A percentile compares a stretch with the other conserved stretches of the same genome.
These are phyloP conservation scores for Mariannaea sp. DNA, from an alignment of 2,329 filamentous ascomycete species.

Conservation along the genomic window DNA sequence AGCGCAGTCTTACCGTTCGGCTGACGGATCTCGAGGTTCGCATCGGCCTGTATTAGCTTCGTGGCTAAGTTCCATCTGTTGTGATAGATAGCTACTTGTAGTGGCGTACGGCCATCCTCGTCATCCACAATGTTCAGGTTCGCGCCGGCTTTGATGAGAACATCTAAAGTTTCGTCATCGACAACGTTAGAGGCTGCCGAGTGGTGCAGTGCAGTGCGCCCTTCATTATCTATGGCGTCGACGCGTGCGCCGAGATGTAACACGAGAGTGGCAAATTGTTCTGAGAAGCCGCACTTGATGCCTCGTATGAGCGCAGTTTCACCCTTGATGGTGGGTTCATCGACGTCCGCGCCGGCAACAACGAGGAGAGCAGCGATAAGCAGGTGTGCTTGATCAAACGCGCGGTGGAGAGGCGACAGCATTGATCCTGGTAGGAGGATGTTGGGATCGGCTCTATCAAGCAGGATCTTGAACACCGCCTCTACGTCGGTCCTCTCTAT, in stretches of 20 bases:
- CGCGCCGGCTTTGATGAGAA: slow-evolving; percentile 33
- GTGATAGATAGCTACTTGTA: slow-evolving; percentile 34
- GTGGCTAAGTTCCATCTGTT: slow-evolving; percentile 32
- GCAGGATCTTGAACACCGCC: slow-evolving; percentile 33
- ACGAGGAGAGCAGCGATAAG: slow-evolving; percentile 37
- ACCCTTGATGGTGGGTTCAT: slow-evolving; percentile 36
- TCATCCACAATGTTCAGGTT: slow-evolving; percentile 32
- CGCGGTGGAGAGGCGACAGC: slow-evolving; percentile 36
- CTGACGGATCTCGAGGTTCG: slow-evolving; percentile 33
- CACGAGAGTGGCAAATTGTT: slow-evolving; percentile 36
- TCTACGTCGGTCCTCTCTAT: slow-evolving; percentile 35
- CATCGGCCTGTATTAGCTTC: slow-evolving; percentile 35
- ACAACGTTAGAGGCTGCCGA: slow-evolving; percentile 37
- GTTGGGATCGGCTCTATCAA: slow-evolving; percentile 35
- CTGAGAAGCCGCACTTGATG: slow-evolving; percentile 37
- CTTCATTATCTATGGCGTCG: slow-evolving; percentile 34
- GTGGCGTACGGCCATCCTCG: slow-evolving; percentile 34
- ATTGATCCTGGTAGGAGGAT: slow-evolving; percentile 35
- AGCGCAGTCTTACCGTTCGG: slow-evolving; percentile 37
- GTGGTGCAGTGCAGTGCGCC: slow-evolving; percentile 34
- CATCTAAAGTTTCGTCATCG: slow-evolving; percentile 34
- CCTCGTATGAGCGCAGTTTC: slow-evolving; percentile 37
- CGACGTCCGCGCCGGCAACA: slow-evolving; percentile 36
- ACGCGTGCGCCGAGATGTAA: slow-evolving; percentile 33
- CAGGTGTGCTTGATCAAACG: slow-evolving; percentile 35